phyloP scores from a whole-genome alignment of 1,284 basidiomycete species.

The Apiotrichum siamense region DNA sequence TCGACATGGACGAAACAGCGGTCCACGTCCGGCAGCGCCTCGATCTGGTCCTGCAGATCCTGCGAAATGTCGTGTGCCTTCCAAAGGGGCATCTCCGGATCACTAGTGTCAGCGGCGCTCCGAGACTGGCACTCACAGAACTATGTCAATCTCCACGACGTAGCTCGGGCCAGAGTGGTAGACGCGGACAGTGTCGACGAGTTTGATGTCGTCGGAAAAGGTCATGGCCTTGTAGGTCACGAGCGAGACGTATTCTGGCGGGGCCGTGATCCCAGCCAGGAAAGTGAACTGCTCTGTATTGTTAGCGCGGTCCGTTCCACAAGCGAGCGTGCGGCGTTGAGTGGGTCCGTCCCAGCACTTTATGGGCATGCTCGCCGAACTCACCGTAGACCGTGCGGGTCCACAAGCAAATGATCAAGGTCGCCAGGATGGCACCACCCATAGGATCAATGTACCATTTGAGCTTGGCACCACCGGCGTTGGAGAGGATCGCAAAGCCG shows the following conservation, averaged over 20 bases:
- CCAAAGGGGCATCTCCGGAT: slow-evolving; percentile 79
- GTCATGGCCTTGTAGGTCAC: slow-evolving; percentile 89
- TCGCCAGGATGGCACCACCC: slow-evolving; percentile 57
- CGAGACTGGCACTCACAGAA: slow-evolving; percentile 52
- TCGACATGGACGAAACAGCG: slow-evolving; percentile 91
- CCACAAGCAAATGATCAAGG: slow-evolving; percentile 79
- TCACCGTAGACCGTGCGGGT: slow-evolving; percentile 59
- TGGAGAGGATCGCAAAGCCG: slow-evolving; percentile 72
- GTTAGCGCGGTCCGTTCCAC: background rate
- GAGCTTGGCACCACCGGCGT: slow-evolving; percentile 77
- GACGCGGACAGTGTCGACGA: slow-evolving; percentile 80
- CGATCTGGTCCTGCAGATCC: slow-evolving; percentile 87
- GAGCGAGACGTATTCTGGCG: slow-evolving; percentile 81
- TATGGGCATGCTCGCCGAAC: no score
- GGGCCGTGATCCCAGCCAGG: slow-evolving; percentile 84
- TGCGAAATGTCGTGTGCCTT: slow-evolving; percentile 89
- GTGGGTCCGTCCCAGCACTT: no score
- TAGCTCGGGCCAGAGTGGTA: slow-evolving; percentile 73
- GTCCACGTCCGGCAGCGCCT: slow-evolving; percentile 83
- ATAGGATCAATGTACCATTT: slow-evolving; percentile 48
- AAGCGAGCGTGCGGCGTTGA: no score
- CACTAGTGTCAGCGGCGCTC: slow-evolving; percentile 35
- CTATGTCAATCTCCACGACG: slow-evolving; percentile 91
- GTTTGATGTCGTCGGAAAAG: slow-evolving; percentile 76
- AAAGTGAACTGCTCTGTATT: slow-evolving; percentile 68